These are phyloP conservation scores for Fusarium odoratissimum DNA, from an alignment of 2,329 filamentous ascomycete genomes.

Conservation along the genomic window DNA sequence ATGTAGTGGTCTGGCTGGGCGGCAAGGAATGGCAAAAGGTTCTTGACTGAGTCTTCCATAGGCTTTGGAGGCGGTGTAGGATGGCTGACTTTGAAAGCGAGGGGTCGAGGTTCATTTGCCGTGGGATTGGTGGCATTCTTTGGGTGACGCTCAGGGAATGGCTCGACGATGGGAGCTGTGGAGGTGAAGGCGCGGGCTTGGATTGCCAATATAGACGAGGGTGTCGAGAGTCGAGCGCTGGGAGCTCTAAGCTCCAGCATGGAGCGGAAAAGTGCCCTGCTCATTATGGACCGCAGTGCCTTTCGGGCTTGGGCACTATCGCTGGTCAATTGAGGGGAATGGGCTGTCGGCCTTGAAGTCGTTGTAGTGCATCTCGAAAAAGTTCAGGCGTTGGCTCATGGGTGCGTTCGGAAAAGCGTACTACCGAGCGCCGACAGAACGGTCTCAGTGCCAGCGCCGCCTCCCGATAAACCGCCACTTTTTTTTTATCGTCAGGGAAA, in stretches of 20 bases:
- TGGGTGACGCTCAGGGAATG: constrained; percentile 47
- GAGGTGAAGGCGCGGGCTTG: constrained; percentile 46
- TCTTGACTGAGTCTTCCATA: constrained; percentile 67
- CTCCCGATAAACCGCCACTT: constrained; percentile 46
- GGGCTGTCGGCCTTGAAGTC: constrained; percentile 33
- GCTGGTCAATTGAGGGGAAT: constrained; percentile 38
- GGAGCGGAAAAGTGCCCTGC: constrained; percentile 71
- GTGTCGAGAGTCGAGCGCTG: constrained; percentile 39
- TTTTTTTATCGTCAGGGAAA: constrained; percentile 46
- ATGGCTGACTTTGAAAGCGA: constrained; percentile 56
- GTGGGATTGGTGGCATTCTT: constrained; percentile 56
- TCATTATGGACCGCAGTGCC: constrained; percentile 57
- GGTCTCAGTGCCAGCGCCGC: constrained; percentile 17
- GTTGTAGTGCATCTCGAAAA: constrained; percentile 39
- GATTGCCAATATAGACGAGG: constrained; percentile 44
- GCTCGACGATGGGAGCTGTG: constrained; percentile 62
- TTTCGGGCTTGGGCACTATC: constrained; percentile 40
- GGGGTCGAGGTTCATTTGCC: constrained; percentile 47
- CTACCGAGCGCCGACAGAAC: constrained; percentile 46
- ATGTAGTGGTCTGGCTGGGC: constrained; percentile 82
- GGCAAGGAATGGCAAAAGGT: constrained; percentile 76
- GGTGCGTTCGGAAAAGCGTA: constrained; percentile 49
- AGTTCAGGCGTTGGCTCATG: constrained; percentile 37
- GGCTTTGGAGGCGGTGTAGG: constrained; percentile 50
- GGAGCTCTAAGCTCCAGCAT: constrained; percentile 68